phyloP scores from a whole-genome alignment of 2,329 filamentous ascomycete genomes.

The Bipolaris zeicola region DNA sequence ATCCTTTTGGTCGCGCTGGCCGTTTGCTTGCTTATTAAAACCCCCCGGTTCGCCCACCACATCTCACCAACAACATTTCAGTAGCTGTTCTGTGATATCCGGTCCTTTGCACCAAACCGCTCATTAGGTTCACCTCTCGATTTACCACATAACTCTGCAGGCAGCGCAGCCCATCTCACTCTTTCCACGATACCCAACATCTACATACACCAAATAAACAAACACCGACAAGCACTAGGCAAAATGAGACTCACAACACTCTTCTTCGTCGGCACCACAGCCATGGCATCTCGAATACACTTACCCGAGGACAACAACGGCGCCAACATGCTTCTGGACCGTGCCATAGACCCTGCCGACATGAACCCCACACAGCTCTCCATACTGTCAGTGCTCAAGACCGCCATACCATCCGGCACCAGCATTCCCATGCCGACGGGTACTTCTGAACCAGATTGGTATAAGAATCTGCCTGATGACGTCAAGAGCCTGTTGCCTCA shows the following conservation, averaged over 20 bases:
- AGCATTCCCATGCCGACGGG: slow-evolving; percentile 11
- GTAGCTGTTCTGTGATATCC: neutral
- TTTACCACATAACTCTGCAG: neutral
- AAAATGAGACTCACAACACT: slow-evolving; percentile 14
- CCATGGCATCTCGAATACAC: neutral
- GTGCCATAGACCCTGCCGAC: slow-evolving; percentile 18
- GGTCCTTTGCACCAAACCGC: neutral
- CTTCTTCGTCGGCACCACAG: slow-evolving; percentile 4
- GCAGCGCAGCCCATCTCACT: neutral
- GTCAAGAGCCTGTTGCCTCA: slow-evolving; percentile 17
- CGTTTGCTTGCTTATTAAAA: slow-evolving; percentile 18
- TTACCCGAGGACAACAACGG: neutral
- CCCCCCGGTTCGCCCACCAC: neutral
- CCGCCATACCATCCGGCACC: slow-evolving; percentile 17
- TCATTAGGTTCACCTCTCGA: neutral
- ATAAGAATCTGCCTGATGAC: slow-evolving; percentile 18
- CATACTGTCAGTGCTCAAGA: slow-evolving; percentile 22
- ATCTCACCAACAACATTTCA: neutral
- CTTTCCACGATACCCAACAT: neutral
- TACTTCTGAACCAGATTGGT: slow-evolving; percentile 19
- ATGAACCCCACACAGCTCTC: slow-evolving; percentile 23
- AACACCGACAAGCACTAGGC: neutral
- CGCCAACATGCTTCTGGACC: slow-evolving; percentile 2
- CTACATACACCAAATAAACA: slow-evolving; percentile 3
- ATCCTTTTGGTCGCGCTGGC: neutral